Conservation (phyloP, 2,329 filamentous ascomycete genomes). For the Xylaria sp. region DNA sequence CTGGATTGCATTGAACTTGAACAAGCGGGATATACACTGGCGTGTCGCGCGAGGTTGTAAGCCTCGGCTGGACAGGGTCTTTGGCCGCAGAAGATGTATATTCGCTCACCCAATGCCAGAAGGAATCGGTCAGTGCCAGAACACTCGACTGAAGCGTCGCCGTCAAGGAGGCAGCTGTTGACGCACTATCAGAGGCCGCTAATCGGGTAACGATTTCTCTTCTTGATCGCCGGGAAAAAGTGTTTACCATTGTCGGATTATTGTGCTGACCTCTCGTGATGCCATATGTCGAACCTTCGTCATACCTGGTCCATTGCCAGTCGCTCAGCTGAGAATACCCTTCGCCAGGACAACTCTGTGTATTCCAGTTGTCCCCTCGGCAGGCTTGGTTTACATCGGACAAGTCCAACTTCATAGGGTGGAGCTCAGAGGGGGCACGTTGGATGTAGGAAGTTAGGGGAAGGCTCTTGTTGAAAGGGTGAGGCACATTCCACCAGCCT, state of each 20-base stretch:
- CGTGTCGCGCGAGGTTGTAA: background rate
- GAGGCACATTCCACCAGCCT: constrained; percentile 11
- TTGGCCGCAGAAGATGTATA: background rate
- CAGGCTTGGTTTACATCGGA: background rate
- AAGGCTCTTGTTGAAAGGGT: constrained; percentile 19
- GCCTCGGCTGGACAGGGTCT: background rate
- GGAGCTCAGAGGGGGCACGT: background rate
- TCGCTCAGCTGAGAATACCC: constrained; percentile 11
- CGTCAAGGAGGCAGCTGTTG: constrained; percentile 7
- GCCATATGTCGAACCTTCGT: background rate
- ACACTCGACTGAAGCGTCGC: constrained; percentile 23
- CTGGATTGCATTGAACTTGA: constrained; percentile 25
- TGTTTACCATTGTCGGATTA: constrained; percentile 20
- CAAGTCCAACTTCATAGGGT: background rate
- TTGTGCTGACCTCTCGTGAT: constrained; percentile 21
- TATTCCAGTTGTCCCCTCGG: background rate
- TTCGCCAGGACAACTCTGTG: constrained; percentile 5
- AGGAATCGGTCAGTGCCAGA: constrained; percentile 22
- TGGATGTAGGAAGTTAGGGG: constrained; percentile 14
- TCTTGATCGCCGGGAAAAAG: constrained; percentile 19
- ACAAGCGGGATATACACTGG: constrained; percentile 21
- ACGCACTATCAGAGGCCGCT: background rate
- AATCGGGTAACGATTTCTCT: constrained; percentile 23
- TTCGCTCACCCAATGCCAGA: constrained; percentile 27
- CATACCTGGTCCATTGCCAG: background rate